Evolutionary conservation across 139 green algal species (phyloP).

Genomic region (Picochlorum sp.): DNA sequence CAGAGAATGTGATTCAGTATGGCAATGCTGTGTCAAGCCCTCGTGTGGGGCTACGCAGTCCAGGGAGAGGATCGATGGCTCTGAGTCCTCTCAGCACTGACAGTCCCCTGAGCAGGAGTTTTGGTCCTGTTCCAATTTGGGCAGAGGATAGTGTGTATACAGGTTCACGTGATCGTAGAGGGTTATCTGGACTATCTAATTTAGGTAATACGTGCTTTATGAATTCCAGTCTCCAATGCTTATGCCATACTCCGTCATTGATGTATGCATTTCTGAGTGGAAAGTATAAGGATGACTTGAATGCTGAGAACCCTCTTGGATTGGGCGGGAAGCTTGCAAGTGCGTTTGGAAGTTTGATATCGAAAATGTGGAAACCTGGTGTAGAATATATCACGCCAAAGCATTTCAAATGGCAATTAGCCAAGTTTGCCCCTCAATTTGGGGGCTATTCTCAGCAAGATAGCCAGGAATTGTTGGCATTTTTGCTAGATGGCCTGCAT

Average conservation of each 20-base stretch:
- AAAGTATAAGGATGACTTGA: conserved; percentile 66
- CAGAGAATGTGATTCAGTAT: background rate
- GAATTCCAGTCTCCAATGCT: conserved; percentile 91
- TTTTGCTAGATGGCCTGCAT: conserved; percentile 80
- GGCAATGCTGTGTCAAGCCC: background rate
- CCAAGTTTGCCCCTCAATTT: conserved; percentile 86
- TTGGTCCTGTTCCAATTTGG: conserved; percentile 14
- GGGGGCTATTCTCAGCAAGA: conserved; percentile 91
- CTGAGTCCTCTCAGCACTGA: background rate
- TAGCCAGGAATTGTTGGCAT: conserved; percentile 83
- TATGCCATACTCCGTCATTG: conserved; percentile 72
- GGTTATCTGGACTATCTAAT: conserved; percentile 67
- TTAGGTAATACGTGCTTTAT: conserved; percentile 95
- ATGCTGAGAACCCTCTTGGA: conserved; percentile 77
- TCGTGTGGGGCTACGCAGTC: no score
- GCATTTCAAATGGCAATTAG: conserved; percentile 76
- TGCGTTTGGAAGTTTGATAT: conserved; percentile 75
- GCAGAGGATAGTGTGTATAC: conserved; percentile 16
- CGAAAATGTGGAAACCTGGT: conserved; percentile 67
- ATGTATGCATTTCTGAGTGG: conserved; percentile 67
- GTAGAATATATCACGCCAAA: conserved; percentile 44
- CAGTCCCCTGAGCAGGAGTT: background rate
- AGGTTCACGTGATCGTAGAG: conserved; percentile 23
- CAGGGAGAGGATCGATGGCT: no score
- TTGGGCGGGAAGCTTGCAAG: conserved; percentile 84